Conservation (phyloP, 2,329 filamentous ascomycete genomes). For the Colletotrichum tanaceti region DNA sequence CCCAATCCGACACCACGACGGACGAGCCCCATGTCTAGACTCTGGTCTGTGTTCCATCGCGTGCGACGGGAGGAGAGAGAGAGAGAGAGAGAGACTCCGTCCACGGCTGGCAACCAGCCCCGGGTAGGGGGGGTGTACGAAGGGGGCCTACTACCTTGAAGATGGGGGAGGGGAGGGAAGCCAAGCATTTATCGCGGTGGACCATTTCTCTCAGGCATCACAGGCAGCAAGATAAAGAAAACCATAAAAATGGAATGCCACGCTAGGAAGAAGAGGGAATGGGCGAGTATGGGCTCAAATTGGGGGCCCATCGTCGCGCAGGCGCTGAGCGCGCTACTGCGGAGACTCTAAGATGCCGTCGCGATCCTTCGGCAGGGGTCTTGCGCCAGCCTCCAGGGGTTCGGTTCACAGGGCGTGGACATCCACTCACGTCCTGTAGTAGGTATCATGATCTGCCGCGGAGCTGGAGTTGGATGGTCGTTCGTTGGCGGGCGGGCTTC, state of each 20-base stretch:
- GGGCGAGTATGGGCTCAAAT: neutral
- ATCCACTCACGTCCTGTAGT: neutral
- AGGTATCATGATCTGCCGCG: neutral
- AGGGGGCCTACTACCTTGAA: neutral
- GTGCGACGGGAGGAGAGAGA: neutral
- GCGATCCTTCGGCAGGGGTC: constrained; percentile 34
- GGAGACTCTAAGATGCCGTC: constrained; percentile 20
- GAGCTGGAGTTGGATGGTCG: neutral
- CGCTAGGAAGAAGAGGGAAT: constrained; percentile 17
- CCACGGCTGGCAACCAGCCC: neutral
- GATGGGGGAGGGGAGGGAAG: too few species aligned
- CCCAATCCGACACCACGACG: neutral
- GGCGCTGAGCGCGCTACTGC: neutral
- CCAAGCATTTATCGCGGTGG: neutral
- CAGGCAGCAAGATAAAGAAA: constrained; percentile 12
- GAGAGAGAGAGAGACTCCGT: neutral
- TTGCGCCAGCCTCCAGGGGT: constrained; percentile 1
- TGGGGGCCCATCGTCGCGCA: constrained; percentile 11
- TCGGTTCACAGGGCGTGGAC: constrained; percentile 1
- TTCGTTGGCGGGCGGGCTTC: neutral
- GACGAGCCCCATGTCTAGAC: constrained; percentile 7
- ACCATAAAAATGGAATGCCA: constrained; percentile 4
- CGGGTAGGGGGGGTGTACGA: neutral
- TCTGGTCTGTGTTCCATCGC: neutral
- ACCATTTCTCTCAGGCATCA: constrained; percentile 6